Percentiles rank a stretch among this genome's conserved stretches.
Conservation (phyloP, 805 yeast genomes). For the Candida namnaoensis region DNA sequence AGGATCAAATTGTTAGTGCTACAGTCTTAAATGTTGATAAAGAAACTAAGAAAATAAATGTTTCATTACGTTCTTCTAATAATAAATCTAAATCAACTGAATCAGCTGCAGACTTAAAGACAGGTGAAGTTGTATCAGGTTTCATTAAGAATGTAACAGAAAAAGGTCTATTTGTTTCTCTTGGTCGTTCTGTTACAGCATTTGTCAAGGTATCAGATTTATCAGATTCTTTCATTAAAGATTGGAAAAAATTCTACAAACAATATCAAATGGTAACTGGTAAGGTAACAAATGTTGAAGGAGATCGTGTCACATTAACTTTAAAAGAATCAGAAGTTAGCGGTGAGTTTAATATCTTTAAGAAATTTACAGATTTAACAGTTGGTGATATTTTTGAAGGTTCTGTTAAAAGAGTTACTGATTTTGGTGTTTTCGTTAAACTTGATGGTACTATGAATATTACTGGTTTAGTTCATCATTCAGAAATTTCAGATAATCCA, state of each 20-base stretch:
- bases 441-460: slow-evolving; percentile 67
- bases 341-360: slow-evolving; percentile 54
- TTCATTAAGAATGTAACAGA: slow-evolving; percentile 67
- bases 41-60: slow-evolving; percentile 42
- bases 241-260: slow-evolving; percentile 77
- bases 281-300: slow-evolving; percentile 55
- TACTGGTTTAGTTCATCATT: slow-evolving; percentile 81
- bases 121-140: slow-evolving; percentile 77
- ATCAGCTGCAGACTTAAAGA: slow-evolving; percentile 42
- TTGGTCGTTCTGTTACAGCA: slow-evolving; percentile 66
- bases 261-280: slow-evolving; percentile 69
- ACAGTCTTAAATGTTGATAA: slow-evolving; percentile 32
- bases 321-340: slow-evolving; percentile 73
- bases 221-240: slow-evolving; percentile 73
- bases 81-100: slow-evolving; percentile 42
- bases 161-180: slow-evolving; percentile 68
- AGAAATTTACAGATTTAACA: slow-evolving; percentile 57
- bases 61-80: slow-evolving; percentile 50
- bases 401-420: slow-evolving; percentile 65
- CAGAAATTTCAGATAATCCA: slow-evolving; percentile 70
- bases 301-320: slow-evolving; percentile 64
- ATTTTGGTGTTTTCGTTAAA: slow-evolving; percentile 85
- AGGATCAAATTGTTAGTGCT: slow-evolving; percentile 50
- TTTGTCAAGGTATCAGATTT: slow-evolving; percentile 75
- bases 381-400: slow-evolving; percentile 74